Evolutionary conservation across 73 alveolate species (phyloP).

Genomic region (Paramecium sonneborni): DNA sequence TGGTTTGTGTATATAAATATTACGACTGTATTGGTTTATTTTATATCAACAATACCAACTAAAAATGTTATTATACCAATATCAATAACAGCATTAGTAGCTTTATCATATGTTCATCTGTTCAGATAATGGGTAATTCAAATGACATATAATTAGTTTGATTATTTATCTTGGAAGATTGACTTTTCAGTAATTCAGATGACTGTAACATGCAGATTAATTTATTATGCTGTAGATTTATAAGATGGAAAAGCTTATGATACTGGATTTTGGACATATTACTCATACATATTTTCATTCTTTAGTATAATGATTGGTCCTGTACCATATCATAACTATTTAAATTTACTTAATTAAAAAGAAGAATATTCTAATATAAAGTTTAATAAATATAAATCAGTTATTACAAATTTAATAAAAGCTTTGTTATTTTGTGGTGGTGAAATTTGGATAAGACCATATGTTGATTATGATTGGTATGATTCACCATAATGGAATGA

Average conservation of each 20-base stretch:
- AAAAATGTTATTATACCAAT: not conserved
- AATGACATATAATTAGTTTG: not conserved
- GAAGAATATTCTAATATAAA: not conserved
- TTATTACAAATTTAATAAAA: not conserved
- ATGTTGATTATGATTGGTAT: not conserved
- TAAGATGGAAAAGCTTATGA: not conserved
- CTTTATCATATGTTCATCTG: slow-evolving; percentile 10
- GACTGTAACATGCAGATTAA: not conserved
- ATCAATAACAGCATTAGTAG: not conserved
- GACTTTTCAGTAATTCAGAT: not conserved
- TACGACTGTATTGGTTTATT: not conserved
- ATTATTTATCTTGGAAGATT: slow-evolving; percentile 12
- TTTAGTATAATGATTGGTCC: slow-evolving; percentile 14
- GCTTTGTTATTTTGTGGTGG: slow-evolving; percentile 10
- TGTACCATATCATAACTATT: not conserved
- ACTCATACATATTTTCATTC: not conserved
- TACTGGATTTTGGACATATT: not conserved
- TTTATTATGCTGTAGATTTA: not conserved
- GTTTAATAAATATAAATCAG: not conserved
- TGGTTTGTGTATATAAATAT: slow-evolving; percentile 16
- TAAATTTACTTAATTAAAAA: not conserved
- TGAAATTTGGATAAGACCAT: slow-evolving; percentile 8
- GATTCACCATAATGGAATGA: not conserved
- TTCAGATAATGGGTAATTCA: not conserved
- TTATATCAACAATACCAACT: not conserved